These are phyloP conservation scores for Panaeolus cyanescens DNA, from an alignment of 768 basidiomycete species.

Conservation along the genomic window DNA sequence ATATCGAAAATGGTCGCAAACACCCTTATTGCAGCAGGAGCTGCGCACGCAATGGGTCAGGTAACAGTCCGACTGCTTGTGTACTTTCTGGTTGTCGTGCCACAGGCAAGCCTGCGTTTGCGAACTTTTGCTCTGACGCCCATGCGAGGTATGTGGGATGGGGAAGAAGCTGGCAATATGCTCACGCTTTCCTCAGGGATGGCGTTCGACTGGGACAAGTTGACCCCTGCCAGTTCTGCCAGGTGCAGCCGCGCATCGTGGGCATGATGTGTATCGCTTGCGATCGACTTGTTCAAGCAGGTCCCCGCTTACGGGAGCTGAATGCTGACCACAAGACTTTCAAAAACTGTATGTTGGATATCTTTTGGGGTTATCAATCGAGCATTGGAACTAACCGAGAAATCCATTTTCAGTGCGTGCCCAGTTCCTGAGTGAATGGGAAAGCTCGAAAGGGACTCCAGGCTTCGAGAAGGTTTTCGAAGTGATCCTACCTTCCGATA, in stretches of 20 bases:
- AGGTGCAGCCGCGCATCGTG: constrained; percentile 43
- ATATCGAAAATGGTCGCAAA: constrained; percentile 57
- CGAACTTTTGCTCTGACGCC: constrained; percentile 57
- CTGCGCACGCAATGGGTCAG: constrained; percentile 53
- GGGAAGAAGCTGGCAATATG: neutral
- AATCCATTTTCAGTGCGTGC: constrained; percentile 35
- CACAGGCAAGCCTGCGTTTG: constrained; percentile 49
- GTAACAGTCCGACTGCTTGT: constrained; percentile 42
- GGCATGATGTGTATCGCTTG: constrained; percentile 53
- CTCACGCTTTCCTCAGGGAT: constrained; percentile 34
- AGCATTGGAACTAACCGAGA: constrained; percentile 6
- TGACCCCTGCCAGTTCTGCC: constrained; percentile 53
- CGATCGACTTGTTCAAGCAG: constrained; percentile 43
- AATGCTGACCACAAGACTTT: constrained; percentile 45
- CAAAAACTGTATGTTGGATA: constrained; percentile 47
- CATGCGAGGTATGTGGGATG: constrained; percentile 52
- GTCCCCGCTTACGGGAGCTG: constrained; percentile 50
- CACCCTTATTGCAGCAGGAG: constrained; percentile 65
- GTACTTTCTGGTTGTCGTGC: constrained; percentile 52
- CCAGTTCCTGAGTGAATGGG: constrained; percentile 61
- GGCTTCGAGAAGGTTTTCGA: constrained; percentile 60
- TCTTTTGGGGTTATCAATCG: constrained; percentile 5
- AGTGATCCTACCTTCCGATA: constrained; percentile 43
- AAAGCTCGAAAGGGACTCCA: constrained; percentile 35
- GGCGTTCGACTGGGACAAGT: constrained; percentile 51